Conservation (phyloP, 73 alveolate species). For the Tetrahymena malaccensis region DNA sequence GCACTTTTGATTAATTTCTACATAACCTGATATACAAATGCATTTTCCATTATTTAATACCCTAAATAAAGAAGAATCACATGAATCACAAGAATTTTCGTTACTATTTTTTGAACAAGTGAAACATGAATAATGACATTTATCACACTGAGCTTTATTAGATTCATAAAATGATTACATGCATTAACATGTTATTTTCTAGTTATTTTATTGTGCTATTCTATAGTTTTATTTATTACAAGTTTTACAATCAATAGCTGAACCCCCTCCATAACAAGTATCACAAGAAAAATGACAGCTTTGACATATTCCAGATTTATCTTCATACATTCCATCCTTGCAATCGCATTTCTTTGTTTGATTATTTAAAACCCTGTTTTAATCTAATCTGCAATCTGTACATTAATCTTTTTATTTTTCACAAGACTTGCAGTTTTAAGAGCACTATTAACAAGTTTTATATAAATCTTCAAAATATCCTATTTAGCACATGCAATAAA, state of each 20-base stretch:
- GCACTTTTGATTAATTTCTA: not conserved
- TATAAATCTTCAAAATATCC: not conserved
- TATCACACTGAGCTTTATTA: not conserved
- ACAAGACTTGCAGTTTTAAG: not conserved
- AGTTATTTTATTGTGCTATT: not conserved
- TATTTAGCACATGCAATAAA: not conserved
- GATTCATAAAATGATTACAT: not conserved
- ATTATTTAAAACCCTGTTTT: not conserved
- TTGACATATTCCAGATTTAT: not conserved
- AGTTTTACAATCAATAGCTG: not conserved
- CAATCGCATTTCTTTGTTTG: not conserved
- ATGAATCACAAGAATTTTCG: not conserved
- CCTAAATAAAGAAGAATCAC: not conserved
- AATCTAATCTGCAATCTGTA: not conserved
- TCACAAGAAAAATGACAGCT: not conserved
- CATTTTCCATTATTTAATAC: not conserved
- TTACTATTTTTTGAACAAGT: not conserved
- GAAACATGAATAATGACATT: not conserved
- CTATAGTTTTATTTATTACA: not conserved
- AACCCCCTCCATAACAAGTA: not conserved
- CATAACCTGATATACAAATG: not conserved
- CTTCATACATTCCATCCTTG: not conserved
- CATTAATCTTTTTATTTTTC: not conserved
- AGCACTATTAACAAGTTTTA: not conserved
- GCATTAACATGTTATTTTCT: not conserved